Conservation (phyloP, 163 green algal genomes). For the Prototheca stagnorum region DNA sequence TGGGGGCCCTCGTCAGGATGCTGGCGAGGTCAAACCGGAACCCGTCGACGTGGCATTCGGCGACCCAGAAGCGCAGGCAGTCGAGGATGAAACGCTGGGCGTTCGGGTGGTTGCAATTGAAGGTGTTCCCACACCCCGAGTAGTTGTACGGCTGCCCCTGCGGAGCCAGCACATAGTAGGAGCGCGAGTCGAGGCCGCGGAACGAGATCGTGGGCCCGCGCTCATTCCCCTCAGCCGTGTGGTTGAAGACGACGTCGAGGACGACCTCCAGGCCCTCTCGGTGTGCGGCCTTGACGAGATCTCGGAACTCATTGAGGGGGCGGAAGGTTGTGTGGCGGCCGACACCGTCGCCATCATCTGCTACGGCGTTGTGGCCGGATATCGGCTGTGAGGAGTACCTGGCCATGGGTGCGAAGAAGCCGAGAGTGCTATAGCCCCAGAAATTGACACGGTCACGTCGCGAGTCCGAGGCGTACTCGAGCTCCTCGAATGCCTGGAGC, state of each 20-base stretch:
- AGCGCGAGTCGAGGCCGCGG: constrained; percentile 74
- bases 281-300: constrained; percentile 80
- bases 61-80: constrained; percentile 79
- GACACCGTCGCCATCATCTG: too few species aligned
- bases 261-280: constrained; percentile 83
- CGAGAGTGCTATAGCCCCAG: constrained; percentile 94
- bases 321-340: too few species aligned
- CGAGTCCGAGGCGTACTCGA: constrained; percentile 62
- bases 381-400: constrained; percentile 46
- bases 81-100: constrained; percentile 70
- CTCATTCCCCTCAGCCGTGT: constrained; percentile 91
- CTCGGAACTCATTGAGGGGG: constrained; percentile 77
- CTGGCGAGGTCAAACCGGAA: constrained; percentile 88
- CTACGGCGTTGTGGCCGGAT: too few species aligned
- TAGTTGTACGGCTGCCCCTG: constrained; percentile 94
- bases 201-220: constrained; percentile 69
- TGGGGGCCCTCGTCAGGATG: constrained; percentile 76
- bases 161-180: constrained; percentile 92
- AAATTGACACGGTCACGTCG: constrained; percentile 43
- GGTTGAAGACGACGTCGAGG: constrained; percentile 98
- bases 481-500: constrained; percentile 95
- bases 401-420: constrained; percentile 91
- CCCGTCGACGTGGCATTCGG: constrained; percentile 86
- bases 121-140: constrained; percentile 84
- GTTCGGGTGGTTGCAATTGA: constrained; percentile 91